These are phyloP conservation scores for Fusarium nelsonii DNA, from an alignment of 2,329 filamentous ascomycete species.

Conservation along the genomic window DNA sequence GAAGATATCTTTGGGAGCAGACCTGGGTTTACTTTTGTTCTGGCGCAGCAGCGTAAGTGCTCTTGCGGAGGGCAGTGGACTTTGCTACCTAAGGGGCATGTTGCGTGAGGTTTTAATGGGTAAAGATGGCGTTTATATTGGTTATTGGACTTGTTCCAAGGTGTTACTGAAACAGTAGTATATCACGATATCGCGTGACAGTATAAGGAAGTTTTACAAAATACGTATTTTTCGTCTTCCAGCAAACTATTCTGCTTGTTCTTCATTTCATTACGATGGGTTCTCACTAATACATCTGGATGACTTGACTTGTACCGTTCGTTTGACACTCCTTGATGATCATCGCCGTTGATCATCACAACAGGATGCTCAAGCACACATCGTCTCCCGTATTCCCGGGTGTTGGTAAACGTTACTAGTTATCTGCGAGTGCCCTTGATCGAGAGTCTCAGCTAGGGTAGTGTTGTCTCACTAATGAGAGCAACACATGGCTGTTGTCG, in stretches of 20 bases:
- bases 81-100: conserved; percentile 54
- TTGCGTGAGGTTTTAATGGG: conserved; percentile 21
- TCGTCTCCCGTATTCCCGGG: neutral
- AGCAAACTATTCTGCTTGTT: neutral
- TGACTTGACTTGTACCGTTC: too few species aligned
- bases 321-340: neutral
- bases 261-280: neutral
- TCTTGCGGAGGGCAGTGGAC: conserved; percentile 68
- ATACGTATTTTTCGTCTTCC: neutral
- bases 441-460: conserved; percentile 17
- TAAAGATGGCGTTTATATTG: conserved; percentile 5
- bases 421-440: neutral
- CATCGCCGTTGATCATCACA: neutral
- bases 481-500: neutral
- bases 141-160: neutral
- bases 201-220: neutral
- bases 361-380: neutral
- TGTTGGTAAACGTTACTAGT: neutral
- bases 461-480: conserved; percentile 8
- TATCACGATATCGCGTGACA: neutral
- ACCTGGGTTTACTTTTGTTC: conserved; percentile 65
- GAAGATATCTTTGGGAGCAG: conserved; percentile 66
- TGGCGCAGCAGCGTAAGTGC: conserved; percentile 67
- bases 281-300: neutral
- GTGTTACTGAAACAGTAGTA: neutral